Evolutionary conservation across 176 grass and related monocot genomes (phyloP).

Genomic region (Musa troglodytarum): DNA sequence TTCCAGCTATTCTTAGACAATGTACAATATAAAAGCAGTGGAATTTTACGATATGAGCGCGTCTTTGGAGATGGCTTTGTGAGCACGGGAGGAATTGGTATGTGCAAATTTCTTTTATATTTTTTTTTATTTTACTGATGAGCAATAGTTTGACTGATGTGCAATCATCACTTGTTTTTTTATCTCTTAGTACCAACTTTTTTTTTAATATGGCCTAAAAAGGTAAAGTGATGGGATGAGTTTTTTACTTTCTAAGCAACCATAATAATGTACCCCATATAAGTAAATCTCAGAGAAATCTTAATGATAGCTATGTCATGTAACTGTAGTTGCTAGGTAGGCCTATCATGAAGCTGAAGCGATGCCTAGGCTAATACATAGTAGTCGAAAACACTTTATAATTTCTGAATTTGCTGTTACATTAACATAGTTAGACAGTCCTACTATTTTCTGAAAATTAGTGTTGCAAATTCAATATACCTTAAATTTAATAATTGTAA

Average conservation of each 20-base stretch:
- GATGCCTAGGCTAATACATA: not conserved
- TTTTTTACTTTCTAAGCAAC: too few species aligned
- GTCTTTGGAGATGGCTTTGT: slow-evolving; percentile 92
- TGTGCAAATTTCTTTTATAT: not conserved
- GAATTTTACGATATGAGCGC: slow-evolving; percentile 88
- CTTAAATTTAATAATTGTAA: too few species aligned
- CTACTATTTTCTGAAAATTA: not conserved
- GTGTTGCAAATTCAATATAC: too few species aligned
- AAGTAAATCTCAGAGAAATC: too few species aligned
- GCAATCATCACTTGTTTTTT: not conserved
- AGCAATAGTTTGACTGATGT: not conserved
- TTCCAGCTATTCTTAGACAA: slow-evolving; percentile 95
- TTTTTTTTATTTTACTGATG: not conserved
- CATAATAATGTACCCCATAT: too few species aligned
- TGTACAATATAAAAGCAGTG: slow-evolving; percentile 85
- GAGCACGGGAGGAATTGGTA: slow-evolving; percentile 94
- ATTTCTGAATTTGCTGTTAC: not conserved
- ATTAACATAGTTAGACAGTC: not conserved
- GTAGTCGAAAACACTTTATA: too few species aligned
- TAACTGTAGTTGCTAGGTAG: not conserved
- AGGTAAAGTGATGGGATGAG: too few species aligned
- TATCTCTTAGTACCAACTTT: not conserved
- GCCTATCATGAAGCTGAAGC: not conserved
- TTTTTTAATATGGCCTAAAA: not conserved
- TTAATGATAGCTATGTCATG: too few species aligned